Conservation (phyloP, 2,329 filamentous ascomycete species). For the Fusarium citri region DNA sequence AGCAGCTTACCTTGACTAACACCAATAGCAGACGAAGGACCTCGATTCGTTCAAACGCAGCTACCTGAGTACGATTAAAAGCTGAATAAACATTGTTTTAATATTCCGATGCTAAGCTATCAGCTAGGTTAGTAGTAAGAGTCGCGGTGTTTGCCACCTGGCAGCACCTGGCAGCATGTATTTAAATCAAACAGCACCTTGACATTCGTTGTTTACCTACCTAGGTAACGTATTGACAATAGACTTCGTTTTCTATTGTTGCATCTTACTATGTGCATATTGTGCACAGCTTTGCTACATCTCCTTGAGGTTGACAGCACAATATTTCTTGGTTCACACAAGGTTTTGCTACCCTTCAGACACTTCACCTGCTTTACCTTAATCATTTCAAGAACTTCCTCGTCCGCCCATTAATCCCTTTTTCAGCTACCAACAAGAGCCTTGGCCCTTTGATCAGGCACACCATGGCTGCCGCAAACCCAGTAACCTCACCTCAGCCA, state of each 20-base stretch:
- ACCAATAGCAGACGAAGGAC: neutral
- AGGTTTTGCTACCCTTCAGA: neutral
- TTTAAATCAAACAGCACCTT: neutral
- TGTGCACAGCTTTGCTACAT: neutral
- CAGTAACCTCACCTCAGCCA: constrained; percentile 2
- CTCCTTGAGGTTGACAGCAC: neutral
- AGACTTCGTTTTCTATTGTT: neutral
- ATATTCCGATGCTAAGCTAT: neutral
- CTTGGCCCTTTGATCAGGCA: neutral
- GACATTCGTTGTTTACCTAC: constrained; percentile 7
- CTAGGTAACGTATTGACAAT: neutral
- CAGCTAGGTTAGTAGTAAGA: neutral
- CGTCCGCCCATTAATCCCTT: neutral
- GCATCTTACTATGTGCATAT: neutral
- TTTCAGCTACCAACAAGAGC: neutral
- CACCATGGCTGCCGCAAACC: constrained; percentile 2
- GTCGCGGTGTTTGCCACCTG: constrained; percentile 5
- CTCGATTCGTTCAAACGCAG: neutral
- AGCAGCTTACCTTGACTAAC: neutral
- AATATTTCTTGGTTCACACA: neutral
- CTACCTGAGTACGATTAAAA: neutral
- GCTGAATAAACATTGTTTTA: neutral
- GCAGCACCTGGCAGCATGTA: constrained; percentile 4
- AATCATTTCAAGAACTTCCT: neutral
- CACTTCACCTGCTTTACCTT: neutral